Evolutionary conservation across 2,329 filamentous ascomycete genomes (phyloP).

Genomic region (Botrytis fragariae): DNA sequence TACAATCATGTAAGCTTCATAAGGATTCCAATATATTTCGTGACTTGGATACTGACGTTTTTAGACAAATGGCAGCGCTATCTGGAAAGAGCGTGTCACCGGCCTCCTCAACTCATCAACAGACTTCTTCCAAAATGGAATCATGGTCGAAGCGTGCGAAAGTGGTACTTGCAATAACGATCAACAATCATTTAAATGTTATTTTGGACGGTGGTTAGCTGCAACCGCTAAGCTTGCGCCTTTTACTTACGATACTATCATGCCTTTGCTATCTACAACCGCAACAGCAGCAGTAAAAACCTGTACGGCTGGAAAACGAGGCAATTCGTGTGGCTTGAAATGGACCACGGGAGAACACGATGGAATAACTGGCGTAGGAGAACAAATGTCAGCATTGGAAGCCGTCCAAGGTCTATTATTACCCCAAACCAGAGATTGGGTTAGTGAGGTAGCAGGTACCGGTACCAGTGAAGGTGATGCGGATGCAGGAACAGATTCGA

Average conservation of each 20-base stretch:
- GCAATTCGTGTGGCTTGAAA: conserved; percentile 63
- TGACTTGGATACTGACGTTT: conserved; percentile 15
- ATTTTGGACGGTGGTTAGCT: conserved; percentile 59
- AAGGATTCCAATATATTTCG: background rate
- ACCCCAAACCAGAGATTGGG: conserved; percentile 38
- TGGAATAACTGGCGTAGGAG: conserved; percentile 49
- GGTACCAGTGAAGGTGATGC: conserved; percentile 51
- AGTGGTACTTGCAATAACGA: conserved; percentile 56
- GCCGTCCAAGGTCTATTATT: conserved; percentile 38
- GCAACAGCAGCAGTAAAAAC: conserved; percentile 60
- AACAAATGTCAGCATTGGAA: conserved; percentile 57
- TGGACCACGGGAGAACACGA: conserved; percentile 51
- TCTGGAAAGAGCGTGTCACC: conserved; percentile 39
- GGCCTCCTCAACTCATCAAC: conserved; percentile 39
- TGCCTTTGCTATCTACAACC: conserved; percentile 51
- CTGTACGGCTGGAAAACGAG: conserved; percentile 57
- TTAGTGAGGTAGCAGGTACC: conserved; percentile 48
- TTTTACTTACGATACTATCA: conserved; percentile 50
- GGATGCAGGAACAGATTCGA: conserved; percentile 24
- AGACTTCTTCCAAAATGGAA: conserved; percentile 37
- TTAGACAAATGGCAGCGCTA: conserved; percentile 42
- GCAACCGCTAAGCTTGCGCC: conserved; percentile 57
- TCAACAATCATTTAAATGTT: conserved; percentile 63
- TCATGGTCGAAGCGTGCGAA: conserved; percentile 62
- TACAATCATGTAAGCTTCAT: conserved; percentile 45